Evolutionary conservation across 306 rosid species (phyloP).

Genomic region (Quercus agrifolia): DNA sequence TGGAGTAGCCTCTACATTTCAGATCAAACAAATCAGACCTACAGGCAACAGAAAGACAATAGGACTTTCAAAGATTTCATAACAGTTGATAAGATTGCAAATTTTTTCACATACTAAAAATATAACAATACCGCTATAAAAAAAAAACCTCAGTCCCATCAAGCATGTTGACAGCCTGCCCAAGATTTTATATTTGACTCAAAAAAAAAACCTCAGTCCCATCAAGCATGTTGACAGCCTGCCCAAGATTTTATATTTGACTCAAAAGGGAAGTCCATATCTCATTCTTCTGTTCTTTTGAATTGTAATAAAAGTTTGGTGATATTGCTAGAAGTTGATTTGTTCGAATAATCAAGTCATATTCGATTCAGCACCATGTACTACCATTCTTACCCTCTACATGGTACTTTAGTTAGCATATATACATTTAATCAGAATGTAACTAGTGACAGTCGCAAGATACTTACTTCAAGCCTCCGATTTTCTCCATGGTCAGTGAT

Average conservation of each 20-base stretch:
- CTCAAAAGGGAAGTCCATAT: neutral
- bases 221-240: slow-evolving; percentile 35
- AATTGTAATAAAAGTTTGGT: neutral
- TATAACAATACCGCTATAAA: too few relatives aligned
- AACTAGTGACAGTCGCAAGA: neutral
- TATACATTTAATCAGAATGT: neutral
- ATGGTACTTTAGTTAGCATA: neutral
- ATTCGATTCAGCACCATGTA: neutral
- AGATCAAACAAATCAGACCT: too few relatives aligned
- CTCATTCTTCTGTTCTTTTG: neutral
- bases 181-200: neutral
- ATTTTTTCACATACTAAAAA: too few relatives aligned
- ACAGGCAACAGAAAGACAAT: too few relatives aligned
- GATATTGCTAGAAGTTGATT: neutral
- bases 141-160: slow-evolving; percentile 35
- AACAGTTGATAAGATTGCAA: too few relatives aligned
- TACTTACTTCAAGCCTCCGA: slow-evolving; percentile 42
- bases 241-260: slow-evolving; percentile 13
- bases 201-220: slow-evolving; percentile 29
- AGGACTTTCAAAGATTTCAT: too few relatives aligned
- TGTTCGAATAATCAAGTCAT: neutral
- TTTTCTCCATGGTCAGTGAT: slow-evolving; percentile 36
- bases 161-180: slow-evolving; percentile 32
- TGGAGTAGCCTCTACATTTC: too few relatives aligned
- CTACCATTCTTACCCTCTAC: neutral